Conservation (phyloP, 345 rosid species). For the Heritiera littoralis region DNA sequence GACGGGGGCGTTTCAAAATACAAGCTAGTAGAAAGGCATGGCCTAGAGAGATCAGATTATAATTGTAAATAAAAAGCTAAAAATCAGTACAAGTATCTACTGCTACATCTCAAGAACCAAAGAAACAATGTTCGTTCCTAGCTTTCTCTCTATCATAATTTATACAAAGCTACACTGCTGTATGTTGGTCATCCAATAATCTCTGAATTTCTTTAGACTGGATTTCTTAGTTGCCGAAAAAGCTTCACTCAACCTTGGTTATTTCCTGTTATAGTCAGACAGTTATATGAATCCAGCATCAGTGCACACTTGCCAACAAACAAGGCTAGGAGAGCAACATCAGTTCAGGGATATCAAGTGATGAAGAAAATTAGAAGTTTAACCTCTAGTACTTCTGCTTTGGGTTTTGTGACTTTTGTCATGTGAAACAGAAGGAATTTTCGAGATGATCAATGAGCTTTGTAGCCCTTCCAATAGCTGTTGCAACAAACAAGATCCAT, state of each 20-base stretch:
- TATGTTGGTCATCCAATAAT: conserved; percentile 22
- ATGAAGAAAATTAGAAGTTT: conserved; percentile 1
- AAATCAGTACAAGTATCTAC: conserved; percentile 49
- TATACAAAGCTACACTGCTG: conserved; percentile 44
- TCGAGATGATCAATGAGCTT: conserved; percentile 77
- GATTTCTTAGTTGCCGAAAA: conserved; percentile 14
- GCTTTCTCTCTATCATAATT: conserved; percentile 42
- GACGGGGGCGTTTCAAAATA: conserved; percentile 40
- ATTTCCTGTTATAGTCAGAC: conserved; percentile 53
- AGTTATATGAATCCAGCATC: not conserved
- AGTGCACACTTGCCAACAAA: not conserved
- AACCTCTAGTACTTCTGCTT: conserved; percentile 54
- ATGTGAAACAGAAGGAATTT: conserved; percentile 73
- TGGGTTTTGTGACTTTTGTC: conserved; percentile 63
- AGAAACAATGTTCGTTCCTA: conserved; percentile 44
- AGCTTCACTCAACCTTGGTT: conserved; percentile 42
- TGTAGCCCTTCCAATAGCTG: conserved; percentile 97
- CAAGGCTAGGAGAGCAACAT: conserved; percentile 4
- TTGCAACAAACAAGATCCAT: conserved; percentile 4
- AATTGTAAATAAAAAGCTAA: conserved; percentile 22
- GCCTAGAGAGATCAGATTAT: conserved; percentile 37
- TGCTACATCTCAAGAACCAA: conserved; percentile 39
- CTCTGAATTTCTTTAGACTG: conserved; percentile 18
- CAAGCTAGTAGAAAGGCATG: conserved; percentile 36
- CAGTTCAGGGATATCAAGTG: not conserved